phyloP scores from a whole-genome alignment of 1,139 yeast genomes.

The Geotrichum reessii region DNA sequence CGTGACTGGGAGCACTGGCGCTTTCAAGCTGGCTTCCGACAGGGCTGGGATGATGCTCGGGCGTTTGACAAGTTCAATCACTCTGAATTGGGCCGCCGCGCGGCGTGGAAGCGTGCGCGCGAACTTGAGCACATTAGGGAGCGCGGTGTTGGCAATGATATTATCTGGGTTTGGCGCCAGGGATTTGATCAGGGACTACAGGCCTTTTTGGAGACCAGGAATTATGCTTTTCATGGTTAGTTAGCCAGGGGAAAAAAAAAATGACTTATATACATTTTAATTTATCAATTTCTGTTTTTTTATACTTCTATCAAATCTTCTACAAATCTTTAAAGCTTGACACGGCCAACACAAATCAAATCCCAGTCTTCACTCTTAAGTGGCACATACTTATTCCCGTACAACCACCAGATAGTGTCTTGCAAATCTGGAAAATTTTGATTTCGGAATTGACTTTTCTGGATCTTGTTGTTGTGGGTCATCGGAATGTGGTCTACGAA shows the following conservation, averaged over 20 bases:
- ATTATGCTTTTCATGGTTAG: slow-evolving; percentile 9
- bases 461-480: slow-evolving; percentile 81
- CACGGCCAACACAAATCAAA: slow-evolving; percentile 28
- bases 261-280: too few species aligned
- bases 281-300: too few species aligned
- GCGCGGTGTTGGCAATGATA: slow-evolving; percentile 49
- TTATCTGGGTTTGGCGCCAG: slow-evolving; percentile 82
- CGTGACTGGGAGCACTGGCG: slow-evolving; percentile 76
- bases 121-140: slow-evolving; percentile 51
- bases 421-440: slow-evolving; percentile 61
- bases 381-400: slow-evolving; percentile 49
- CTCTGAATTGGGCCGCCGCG: slow-evolving; percentile 65
- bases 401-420: slow-evolving; percentile 68
- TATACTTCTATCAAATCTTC: too few species aligned
- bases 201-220: slow-evolving; percentile 22
- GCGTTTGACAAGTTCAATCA: slow-evolving; percentile 65
- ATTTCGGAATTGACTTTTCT: slow-evolving; percentile 69
- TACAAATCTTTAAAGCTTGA: slow-evolving; percentile 26
- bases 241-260: too few species aligned
- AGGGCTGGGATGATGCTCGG: slow-evolving; percentile 67
- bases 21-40: slow-evolving; percentile 65
- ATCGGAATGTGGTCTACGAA: slow-evolving; percentile 56
- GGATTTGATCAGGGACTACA: slow-evolving; percentile 64
- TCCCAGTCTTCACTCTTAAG: slow-evolving; percentile 58
- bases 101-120: slow-evolving; percentile 59